Evolutionary conservation across 176 grass and related monocot genomes (phyloP).

Genomic region (Rhynchospora breviuscula): DNA sequence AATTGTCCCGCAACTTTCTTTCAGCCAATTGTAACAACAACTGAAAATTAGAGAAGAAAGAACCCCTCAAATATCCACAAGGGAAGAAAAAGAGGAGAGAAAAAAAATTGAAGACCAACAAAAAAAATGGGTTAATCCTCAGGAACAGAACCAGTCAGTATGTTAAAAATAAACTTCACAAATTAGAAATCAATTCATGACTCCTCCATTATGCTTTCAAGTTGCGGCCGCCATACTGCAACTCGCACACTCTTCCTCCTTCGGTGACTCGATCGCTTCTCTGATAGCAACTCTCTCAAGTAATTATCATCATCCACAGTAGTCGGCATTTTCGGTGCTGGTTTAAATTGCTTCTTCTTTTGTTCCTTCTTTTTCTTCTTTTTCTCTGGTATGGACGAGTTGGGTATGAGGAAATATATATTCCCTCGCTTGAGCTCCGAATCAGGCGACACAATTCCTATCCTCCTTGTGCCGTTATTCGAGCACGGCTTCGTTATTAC

Average conservation of each 20-base stretch:
- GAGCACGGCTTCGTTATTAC: slow-evolving; percentile 62
- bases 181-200: slow-evolving; percentile 1
- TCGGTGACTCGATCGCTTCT: slow-evolving; percentile 43
- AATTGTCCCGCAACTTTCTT: neutral
- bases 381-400: slow-evolving; percentile 40
- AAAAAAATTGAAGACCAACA: slow-evolving; percentile 25
- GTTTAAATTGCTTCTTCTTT: slow-evolving; percentile 35
- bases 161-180: slow-evolving; percentile 21
- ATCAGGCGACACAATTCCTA: slow-evolving; percentile 69
- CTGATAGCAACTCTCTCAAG: slow-evolving; percentile 51
- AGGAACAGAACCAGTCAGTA: slow-evolving; percentile 8
- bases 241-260: slow-evolving; percentile 52
- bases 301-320: slow-evolving; percentile 61
- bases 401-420: slow-evolving; percentile 90
- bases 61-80: slow-evolving; percentile 21
- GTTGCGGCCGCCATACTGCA: slow-evolving; percentile 65
- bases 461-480: slow-evolving; percentile 51
- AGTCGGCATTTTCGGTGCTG: neutral
- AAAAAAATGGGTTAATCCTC: slow-evolving; percentile 27
- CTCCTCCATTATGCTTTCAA: slow-evolving; percentile 82
- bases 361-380: slow-evolving; percentile 39
- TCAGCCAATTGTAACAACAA: slow-evolving; percentile 5
- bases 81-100: slow-evolving; percentile 15
- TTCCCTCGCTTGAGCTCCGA: slow-evolving; percentile 85
- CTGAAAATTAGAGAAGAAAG: neutral